Base-by-base conservation (phyloP, 345 rosid species). In the Gossypium australe region DNA sequence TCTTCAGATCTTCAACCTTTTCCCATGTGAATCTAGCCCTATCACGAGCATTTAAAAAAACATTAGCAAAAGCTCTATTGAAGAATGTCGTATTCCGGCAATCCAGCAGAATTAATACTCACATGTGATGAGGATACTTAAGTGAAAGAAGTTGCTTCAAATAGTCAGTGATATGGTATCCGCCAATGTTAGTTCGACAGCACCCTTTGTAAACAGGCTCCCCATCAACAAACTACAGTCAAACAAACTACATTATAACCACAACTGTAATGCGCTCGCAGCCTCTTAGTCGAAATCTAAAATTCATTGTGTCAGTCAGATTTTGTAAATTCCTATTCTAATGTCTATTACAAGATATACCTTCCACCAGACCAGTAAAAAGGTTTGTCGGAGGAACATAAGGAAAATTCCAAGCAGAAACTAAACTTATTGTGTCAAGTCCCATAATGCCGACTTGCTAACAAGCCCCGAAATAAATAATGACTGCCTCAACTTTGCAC, bases 131-230 rank as follows among this genome's bases (percentile, higher is more conserved):
- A 81, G 98, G 99, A 76, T 91, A 86, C 74, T 93, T 93, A 20
- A 95, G 97, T 45, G 99, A 90, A 82, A 93, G 92, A 72, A 92
- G 96, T 77, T 94, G 98, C 88, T 92, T 94, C 80, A 94, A 75
- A 75, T 88, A 85, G 82, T 93, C 97, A 55, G 98, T 83, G 77
- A 91, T 84, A 73, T 91, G 96, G 85, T 72, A 93, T 78, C 99
- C 98, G 72, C 99, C 99, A 80, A 95, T 80, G 78, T 91, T 95
- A 53, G 97, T 90, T 79, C 97, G 84, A 82, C 89, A 85, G 58
- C 90, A 83, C 78, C 99, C 98, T 84, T 73, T 88, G 78, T 86
- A 92, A 72, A 83, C 74, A 62, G 98, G 97, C 76, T 92, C 97
- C 53, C 98, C 99, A 43, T 84, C 86, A 63, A 93, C 85, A 82